Evolutionary conservation across 805 yeast species (phyloP), one percentile per base, ranked within the genome.

Genomic region (Candida palmyrensis): DNA sequence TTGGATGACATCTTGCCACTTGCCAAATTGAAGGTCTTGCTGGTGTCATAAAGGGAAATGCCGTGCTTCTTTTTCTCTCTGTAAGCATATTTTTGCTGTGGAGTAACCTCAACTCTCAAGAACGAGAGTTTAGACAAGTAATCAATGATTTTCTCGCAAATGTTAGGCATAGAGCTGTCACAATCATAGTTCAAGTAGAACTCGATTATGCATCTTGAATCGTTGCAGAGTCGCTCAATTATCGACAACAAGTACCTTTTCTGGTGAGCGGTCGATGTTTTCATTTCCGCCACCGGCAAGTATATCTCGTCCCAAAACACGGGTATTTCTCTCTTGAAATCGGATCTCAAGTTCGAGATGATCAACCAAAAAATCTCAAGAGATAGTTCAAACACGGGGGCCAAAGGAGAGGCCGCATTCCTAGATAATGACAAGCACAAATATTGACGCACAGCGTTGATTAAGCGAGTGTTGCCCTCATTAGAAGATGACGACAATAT

Each of bases 101-200:
- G 72, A 0, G 95, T 75, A 13, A 82, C 78, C 5, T 79, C 87
- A 4, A 83, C 81, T 38, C 87, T 71, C 0, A 81, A 68, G 23
- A 85, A 62, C 0, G 96, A 80, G 39, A 71, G 68, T 53, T 66
- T 80, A 49, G 87, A 82, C 43, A 92, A 67, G 44, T 82, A 80
- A 43, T 87, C 89, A 33, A 88, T 76, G 27, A 88, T 67, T 32
- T 77, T 69, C 58, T 92, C 98, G 58, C 89, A 86, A 31, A 89
- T 68, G 54, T 92, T 92, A 24, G 92, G 83, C 70, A 80, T 74
- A 2, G 74, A 60, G 20, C 77, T 65, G 53, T 88, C 96, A 66
- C 99, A 92, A 57, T 92, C 99, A 56, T 92, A 94, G 58, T 92
- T 92, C 49, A 92, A 71, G 53, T 90, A 92, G 38, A 92, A 77